Percentiles rank a stretch among this genome's conserved stretches.
Conservation (phyloP, 805 yeast species). For the Alloascoidea africana region DNA sequence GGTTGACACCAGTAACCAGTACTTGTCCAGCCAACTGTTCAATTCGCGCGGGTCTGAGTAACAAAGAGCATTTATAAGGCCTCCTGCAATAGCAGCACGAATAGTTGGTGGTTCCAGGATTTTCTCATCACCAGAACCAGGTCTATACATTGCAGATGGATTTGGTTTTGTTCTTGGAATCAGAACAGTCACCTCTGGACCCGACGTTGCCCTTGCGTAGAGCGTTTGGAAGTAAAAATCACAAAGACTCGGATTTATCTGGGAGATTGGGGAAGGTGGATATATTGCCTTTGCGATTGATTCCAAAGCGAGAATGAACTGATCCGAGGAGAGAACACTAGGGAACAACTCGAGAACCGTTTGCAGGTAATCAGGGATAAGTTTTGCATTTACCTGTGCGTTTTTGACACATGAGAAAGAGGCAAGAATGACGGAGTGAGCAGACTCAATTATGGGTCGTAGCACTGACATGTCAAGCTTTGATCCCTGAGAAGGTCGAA, state of each 20-base stretch:
- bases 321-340: constrained; percentile 27
- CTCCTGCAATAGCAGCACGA: constrained; percentile 26
- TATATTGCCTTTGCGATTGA: constrained; percentile 28
- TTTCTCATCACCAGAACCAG: constrained; percentile 3
- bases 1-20: constrained; percentile 18
- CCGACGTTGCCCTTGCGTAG: constrained; percentile 20
- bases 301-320: constrained; percentile 37
- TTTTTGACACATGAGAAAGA: constrained; percentile 12
- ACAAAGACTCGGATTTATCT: constrained; percentile 16
- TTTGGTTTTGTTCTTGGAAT: not conserved
- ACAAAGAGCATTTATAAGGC: constrained; percentile 30
- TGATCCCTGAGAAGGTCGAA: constrained; percentile 6
- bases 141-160: not conserved
- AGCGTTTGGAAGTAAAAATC: constrained; percentile 23
- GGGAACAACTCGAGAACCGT: constrained; percentile 38
- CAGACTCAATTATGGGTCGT: constrained; percentile 28
- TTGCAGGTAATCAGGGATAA: constrained; percentile 21
- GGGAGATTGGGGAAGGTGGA: constrained; percentile 19
- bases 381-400: constrained; percentile 9
- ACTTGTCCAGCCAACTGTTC: constrained; percentile 26
- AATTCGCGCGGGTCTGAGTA: constrained; percentile 27
- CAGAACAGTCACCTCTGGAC: constrained; percentile 17
- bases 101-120: constrained; percentile 8
- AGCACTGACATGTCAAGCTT: not conserved
- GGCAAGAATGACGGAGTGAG: constrained; percentile 33